Percentiles rank a stretch among this genome's conserved stretches.
Conservation (phyloP, 2,329 filamentous ascomycete species). For the Hypoxylon sp. region DNA sequence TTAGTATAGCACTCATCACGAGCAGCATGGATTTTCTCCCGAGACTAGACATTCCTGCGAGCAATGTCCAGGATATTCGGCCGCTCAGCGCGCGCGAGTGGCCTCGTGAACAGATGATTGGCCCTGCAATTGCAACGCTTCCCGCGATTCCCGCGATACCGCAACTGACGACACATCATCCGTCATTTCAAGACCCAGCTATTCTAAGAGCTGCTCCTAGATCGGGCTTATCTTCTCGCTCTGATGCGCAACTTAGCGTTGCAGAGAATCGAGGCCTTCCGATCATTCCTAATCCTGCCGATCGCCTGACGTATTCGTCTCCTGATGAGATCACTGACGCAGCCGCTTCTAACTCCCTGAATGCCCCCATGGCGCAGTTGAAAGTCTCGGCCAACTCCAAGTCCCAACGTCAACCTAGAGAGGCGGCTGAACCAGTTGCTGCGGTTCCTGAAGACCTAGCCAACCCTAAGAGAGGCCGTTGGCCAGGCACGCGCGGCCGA, state of each 20-base stretch:
- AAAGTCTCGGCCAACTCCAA: slow-evolving; percentile 40
- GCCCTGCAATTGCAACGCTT: slow-evolving; percentile 43
- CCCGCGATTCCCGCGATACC: slow-evolving; percentile 47
- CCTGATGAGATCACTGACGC: slow-evolving; percentile 48
- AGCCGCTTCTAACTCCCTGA: slow-evolving; percentile 26
- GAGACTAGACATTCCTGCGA: slow-evolving; percentile 45
- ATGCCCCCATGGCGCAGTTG: slow-evolving; percentile 37
- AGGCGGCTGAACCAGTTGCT: slow-evolving; percentile 40
- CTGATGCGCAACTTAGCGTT: slow-evolving; percentile 51
- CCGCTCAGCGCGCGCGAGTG: slow-evolving; percentile 18
- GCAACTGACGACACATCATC: slow-evolving; percentile 50
- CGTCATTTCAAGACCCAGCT: slow-evolving; percentile 82
- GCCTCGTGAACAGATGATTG: slow-evolving; percentile 35
- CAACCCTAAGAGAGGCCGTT: slow-evolving; percentile 42
- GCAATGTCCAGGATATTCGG: slow-evolving; percentile 51
- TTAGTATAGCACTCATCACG: slow-evolving; percentile 41
- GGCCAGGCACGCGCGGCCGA: slow-evolving; percentile 47
- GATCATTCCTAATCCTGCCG: slow-evolving; percentile 45
- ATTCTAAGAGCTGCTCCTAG: slow-evolving; percentile 78
- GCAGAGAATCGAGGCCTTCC: slow-evolving; percentile 54
- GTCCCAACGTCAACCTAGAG: slow-evolving; percentile 43
- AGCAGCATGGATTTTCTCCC: slow-evolving; percentile 31
- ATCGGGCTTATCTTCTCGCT: slow-evolving; percentile 53
- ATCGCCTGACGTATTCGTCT: slow-evolving; percentile 48
- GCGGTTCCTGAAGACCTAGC: slow-evolving; percentile 35